Base-by-base conservation (phyloP, 2,329 filamentous ascomycete genomes). In the Sporothrix mexicana region DNA sequence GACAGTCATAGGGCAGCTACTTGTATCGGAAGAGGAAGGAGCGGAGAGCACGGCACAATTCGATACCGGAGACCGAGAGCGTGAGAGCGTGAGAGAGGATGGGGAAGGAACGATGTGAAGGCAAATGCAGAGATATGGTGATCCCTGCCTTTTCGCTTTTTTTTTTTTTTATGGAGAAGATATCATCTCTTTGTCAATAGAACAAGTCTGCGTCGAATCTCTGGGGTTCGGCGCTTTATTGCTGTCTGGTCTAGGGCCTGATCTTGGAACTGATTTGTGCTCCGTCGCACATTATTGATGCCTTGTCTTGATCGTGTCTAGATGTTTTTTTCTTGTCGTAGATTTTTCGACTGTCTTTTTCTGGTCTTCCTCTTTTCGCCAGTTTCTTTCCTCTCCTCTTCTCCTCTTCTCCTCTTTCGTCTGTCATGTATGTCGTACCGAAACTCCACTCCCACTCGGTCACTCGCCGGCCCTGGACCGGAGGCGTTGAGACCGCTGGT, bases 191-290 rank as follows among this genome's bases (percentile, higher is more conserved):
- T 36, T 36, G 30, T 7, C 7, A 36, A 6, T 36, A 7, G n/a
- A n/a, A 36, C 30, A 36, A 36, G 30, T 36, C 30, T 36, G 30
- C 23, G 59, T 64, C 59, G 41, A 66, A 20, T 20, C 41, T 47
- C 59, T 64, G 59, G 59, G 17, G 41, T 66, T 66, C 41, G 41
- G 20, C 36, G 17, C 61, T 66, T 66, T 66, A 47, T 66, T 66
- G 61, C 41, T 66, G 61, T 47, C 61, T 66, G 41, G 41, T 17
- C 13, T 61, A 30, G 30, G 59, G 43, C 59, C 59, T 62, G 20
- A 1, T 66, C 61, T 41, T 66, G 41, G 10, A 17, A 41, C 30
- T 36, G 30, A 36, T 36, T 36, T 36, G 30, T 36, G 30, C 30
- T 36, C 41, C 41, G 41, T 45, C 47, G 61, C n/a, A 66, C 61